Conservation (phyloP, 2,329 filamentous ascomycete genomes). For the Sarocladium oryzae region DNA sequence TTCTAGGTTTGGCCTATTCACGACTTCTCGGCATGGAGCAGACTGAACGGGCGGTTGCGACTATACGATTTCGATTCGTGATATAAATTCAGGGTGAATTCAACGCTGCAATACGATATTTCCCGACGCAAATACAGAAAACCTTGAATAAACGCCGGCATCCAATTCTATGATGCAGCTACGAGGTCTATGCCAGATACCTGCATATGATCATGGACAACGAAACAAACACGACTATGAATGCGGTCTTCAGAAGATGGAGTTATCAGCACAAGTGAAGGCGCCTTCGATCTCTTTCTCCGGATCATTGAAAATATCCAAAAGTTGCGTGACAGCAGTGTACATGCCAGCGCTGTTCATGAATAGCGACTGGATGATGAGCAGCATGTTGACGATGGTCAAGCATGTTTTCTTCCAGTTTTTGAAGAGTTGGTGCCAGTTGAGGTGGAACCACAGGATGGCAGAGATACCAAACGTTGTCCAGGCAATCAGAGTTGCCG, state of each 20-base stretch:
- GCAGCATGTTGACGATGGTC: conserved; percentile 22
- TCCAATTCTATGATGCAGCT: neutral
- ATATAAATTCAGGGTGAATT: too few species aligned
- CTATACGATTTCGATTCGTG: too few species aligned
- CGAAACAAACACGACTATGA: neutral
- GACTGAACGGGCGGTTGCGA: too few species aligned
- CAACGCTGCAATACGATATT: conserved; percentile 3
- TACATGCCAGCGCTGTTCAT: conserved; percentile 29
- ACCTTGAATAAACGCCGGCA: neutral
- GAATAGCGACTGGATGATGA: conserved; percentile 26
- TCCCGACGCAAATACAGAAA: neutral
- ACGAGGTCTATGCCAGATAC: neutral
- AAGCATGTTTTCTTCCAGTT: conserved; percentile 23
- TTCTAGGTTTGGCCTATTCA: too few species aligned
- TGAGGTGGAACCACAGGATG: conserved; percentile 30
- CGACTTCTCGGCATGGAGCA: too few species aligned
- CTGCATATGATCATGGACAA: neutral
- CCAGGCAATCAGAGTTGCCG: conserved; percentile 29
- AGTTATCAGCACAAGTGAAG: conserved; percentile 28
- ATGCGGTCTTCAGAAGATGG: conserved; percentile 20
- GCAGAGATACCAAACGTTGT: conserved; percentile 30
- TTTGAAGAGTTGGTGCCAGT: conserved; percentile 25
- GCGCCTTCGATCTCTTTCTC: conserved; percentile 22
- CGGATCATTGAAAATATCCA: conserved; percentile 23
- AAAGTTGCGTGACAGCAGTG: conserved; percentile 25